Evolutionary conservation across 176 grass and related monocot genomes (phyloP).

Genomic region (Phyllostachys edulis): DNA sequence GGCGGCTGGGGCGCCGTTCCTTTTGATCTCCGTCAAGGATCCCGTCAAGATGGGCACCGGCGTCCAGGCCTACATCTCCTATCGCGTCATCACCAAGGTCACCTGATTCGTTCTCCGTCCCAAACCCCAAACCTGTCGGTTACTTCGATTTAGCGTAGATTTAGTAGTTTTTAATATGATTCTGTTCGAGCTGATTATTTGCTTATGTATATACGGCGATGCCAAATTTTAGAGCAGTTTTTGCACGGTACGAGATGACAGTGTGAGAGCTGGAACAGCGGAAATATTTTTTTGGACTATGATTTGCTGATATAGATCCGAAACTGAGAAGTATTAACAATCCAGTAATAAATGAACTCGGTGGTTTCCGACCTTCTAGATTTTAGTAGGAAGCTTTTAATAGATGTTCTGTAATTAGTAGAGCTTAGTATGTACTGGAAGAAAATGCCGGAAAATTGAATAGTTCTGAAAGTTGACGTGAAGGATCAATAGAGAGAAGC

Average conservation of each 20-base stretch:
- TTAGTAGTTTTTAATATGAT: not conserved
- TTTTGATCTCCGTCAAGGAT: conserved; percentile 82
- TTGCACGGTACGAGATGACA: not conserved
- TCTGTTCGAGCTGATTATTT: not conserved
- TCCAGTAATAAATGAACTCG: conserved; percentile 23
- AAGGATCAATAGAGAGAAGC: not conserved
- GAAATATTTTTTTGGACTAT: conserved; percentile 30
- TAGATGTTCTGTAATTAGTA: not conserved
- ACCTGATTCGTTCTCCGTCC: conserved; percentile 10
- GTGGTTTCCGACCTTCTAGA: not conserved
- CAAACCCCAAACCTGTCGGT: not conserved
- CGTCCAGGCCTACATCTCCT: conserved; percentile 98
- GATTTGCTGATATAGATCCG: conserved; percentile 25
- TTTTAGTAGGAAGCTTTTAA: not conserved
- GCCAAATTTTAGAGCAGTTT: conserved; percentile 10
- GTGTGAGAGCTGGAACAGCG: conserved; percentile 9
- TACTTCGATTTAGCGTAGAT: conserved; percentile 25
- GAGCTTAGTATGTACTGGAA: not conserved
- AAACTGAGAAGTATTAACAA: not conserved
- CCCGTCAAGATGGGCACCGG: conserved; percentile 96
- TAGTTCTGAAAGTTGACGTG: not conserved
- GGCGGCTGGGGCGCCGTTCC: conserved; percentile 44
- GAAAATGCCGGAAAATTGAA: not conserved
- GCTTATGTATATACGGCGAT: not conserved
- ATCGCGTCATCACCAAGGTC: conserved; percentile 96